A percentile compares a stretch with the other conserved stretches of the same genome.
These are phyloP conservation scores for Phytophthora cactorum DNA, from an alignment of 352 stramenopile genomes.

Conservation along the genomic window DNA sequence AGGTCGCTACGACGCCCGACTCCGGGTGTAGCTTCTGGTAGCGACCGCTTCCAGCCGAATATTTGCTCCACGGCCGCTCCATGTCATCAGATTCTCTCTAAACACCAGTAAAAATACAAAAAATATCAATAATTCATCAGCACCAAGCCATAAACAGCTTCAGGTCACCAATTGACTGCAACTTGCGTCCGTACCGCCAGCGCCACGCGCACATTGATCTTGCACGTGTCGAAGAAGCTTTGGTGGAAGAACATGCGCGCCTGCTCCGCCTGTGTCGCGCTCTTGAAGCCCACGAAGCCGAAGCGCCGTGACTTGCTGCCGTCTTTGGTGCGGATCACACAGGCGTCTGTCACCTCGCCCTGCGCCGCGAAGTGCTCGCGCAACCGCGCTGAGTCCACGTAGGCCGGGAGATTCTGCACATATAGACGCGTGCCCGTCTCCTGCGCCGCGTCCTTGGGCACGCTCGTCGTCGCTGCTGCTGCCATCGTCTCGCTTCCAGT, in stretches of 20 bases:
- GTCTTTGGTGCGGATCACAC: constrained; percentile 91
- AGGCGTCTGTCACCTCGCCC: constrained; percentile 90
- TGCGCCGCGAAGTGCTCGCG: constrained; percentile 78
- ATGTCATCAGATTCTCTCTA: constrained; percentile 65
- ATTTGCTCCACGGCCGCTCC: constrained; percentile 89
- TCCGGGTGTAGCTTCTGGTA: constrained; percentile 53
- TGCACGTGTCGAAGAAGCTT: constrained; percentile 92
- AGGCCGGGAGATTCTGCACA: constrained; percentile 83
- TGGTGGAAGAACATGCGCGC: constrained; percentile 80
- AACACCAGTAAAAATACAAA: constrained; percentile 15
- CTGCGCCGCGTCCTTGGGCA: constrained; percentile 12
- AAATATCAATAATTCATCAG: constrained; percentile 14
- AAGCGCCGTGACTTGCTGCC: constrained; percentile 85
- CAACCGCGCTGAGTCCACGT: constrained; percentile 77
- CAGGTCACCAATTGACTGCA: neutral
- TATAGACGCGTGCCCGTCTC: constrained; percentile 66
- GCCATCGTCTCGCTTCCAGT: constrained; percentile 41
- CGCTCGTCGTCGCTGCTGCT: constrained; percentile 19
- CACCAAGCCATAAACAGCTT: neutral
- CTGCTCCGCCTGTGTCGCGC: constrained; percentile 55
- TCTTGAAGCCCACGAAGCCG: constrained; percentile 88
- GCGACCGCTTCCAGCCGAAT: constrained; percentile 85
- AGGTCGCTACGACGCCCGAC: constrained; percentile 11
- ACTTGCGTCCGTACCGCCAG: constrained; percentile 46
- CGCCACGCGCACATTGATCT: constrained; percentile 85